A percentile compares a stretch with the other conserved stretches of the same genome.
These are phyloP conservation scores for Microbotryum silenes-acaulis DNA, from an alignment of 1,284 basidiomycete species.

Conservation along the genomic window DNA sequence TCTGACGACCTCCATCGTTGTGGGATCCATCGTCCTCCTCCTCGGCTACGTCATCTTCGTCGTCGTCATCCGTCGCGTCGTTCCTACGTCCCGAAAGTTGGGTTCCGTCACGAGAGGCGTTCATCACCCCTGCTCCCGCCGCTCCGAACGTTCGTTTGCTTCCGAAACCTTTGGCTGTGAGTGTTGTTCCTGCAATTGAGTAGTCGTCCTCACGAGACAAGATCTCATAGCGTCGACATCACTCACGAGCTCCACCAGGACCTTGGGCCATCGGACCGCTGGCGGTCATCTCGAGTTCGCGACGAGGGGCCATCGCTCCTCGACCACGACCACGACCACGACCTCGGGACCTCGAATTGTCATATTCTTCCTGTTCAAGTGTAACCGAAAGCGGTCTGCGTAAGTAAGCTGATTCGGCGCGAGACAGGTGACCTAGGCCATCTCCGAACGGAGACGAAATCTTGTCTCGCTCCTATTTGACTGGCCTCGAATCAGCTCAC, in stretches of 20 bases:
- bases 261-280: conserved; percentile 32
- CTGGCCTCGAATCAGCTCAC: conserved; percentile 1
- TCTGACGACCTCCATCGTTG: conserved; percentile 7
- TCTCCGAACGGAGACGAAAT: no score
- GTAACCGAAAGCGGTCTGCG: no score
- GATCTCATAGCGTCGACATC: background rate
- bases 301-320: conserved; percentile 8
- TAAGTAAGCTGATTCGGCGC: no score
- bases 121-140: conserved; percentile 29
- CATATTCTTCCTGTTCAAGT: conserved; percentile 17
- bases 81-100: conserved; percentile 4
- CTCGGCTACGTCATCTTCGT: conserved; percentile 23
- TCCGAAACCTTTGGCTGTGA: conserved; percentile 19
- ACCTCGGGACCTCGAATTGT: conserved; percentile 7
- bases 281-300: conserved; percentile 30
- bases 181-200: background rate
- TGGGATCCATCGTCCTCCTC: conserved; percentile 6
- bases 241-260: conserved; percentile 28
- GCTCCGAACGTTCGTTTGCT: conserved; percentile 1
- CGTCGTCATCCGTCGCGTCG: conserved; percentile 17
- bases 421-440: no score
- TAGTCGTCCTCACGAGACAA: background rate
- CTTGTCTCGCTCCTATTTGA: no score
- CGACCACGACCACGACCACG: conserved; percentile 15
- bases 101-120: conserved; percentile 24